phyloP scores from a whole-genome alignment of 2,329 filamentous ascomycete genomes.

The Ophiocordyceps robertsii region DNA sequence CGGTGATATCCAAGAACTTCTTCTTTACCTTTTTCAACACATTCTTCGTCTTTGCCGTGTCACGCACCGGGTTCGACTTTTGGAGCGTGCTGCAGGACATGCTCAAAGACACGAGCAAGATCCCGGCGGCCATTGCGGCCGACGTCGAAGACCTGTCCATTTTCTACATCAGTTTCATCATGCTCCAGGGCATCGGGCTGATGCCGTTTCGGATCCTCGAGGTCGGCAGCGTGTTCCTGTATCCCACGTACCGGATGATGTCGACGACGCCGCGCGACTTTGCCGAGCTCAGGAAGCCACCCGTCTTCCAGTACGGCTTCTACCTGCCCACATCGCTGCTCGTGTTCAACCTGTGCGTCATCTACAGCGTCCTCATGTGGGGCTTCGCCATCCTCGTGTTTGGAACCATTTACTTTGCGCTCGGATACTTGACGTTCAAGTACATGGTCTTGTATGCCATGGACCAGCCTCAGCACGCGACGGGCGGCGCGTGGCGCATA shows the following conservation, averaged over 20 bases:
- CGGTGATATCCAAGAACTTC: conserved; percentile 95
- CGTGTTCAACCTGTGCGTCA: conserved; percentile 87
- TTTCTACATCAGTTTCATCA: conserved; percentile 91
- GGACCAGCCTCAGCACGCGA: conserved; percentile 92
- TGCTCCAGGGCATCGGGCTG: conserved; percentile 84
- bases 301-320: conserved; percentile 89
- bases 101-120: conserved; percentile 63
- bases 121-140: conserved; percentile 61
- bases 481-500: conserved; percentile 89
- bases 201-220: conserved; percentile 88
- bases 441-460: conserved; percentile 97
- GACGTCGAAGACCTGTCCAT: conserved; percentile 62
- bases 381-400: conserved; percentile 74
- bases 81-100: conserved; percentile 58
- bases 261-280: conserved; percentile 86
- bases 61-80: conserved; percentile 70
- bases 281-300: conserved; percentile 67
- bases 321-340: conserved; percentile 86
- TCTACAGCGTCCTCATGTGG: conserved; percentile 75
- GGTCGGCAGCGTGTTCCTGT: conserved; percentile 72
- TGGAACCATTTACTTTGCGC: conserved; percentile 68
- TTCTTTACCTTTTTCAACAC: conserved; percentile 99
- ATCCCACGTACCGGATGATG: conserved; percentile 64
- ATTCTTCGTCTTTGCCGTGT: conserved; percentile 85
- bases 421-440: conserved; percentile 86